These are phyloP conservation scores for Yamadazyma triangularis DNA, from an alignment of 1,139 yeast genomes.

Conservation along the genomic window DNA sequence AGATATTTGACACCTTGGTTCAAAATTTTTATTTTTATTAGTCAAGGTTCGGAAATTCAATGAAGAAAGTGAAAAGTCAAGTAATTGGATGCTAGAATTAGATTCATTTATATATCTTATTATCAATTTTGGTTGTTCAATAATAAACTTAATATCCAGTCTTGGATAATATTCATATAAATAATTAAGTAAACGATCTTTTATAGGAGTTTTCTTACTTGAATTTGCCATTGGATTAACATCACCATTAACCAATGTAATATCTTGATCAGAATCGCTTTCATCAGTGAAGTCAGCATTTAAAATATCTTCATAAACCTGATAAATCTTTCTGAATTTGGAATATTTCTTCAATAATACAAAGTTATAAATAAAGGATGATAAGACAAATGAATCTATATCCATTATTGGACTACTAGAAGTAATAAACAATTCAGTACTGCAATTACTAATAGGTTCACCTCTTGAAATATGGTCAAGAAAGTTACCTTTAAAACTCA, in stretches of 20 bases:
- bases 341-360: conserved; percentile 29
- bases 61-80: conserved; percentile 36
- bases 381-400: conserved; percentile 43
- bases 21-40: conserved; percentile 31
- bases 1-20: conserved; percentile 30
- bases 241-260: conserved; percentile 4
- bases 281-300: conserved; percentile 5
- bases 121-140: conserved; percentile 42
- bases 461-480: conserved; percentile 34
- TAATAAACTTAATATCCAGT: conserved; percentile 35
- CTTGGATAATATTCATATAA: conserved; percentile 43
- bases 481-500: conserved; percentile 53
- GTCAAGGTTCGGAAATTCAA: conserved; percentile 35
- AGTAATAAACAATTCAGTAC: conserved; percentile 36
- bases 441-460: conserved; percentile 33
- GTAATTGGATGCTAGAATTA: conserved; percentile 20
- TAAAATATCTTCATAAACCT: conserved; percentile 8
- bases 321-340: conserved; percentile 20
- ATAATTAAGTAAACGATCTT: conserved; percentile 15
- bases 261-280: conserved; percentile 5
- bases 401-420: conserved; percentile 48
- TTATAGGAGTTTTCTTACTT: conserved; percentile 6
- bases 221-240: neutral
- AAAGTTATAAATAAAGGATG: conserved; percentile 32
- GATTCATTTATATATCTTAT: conserved; percentile 23